Evolutionary conservation across 768 basidiomycete genomes (phyloP).

Genomic region (Russula olivacea): DNA sequence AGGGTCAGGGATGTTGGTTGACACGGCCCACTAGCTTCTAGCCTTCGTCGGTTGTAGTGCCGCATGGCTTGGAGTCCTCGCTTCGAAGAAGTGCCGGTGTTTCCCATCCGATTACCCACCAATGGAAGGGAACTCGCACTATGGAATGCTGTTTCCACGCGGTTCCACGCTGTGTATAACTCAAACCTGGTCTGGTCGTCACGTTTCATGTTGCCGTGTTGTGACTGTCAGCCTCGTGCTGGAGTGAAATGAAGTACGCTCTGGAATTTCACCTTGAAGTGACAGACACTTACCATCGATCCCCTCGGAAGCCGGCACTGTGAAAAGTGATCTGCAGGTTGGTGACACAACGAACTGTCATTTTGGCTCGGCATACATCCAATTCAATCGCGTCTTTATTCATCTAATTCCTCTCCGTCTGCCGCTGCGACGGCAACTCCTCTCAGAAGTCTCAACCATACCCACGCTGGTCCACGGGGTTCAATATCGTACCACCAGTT

Average conservation of each 20-base stretch:
- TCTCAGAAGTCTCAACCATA: conserved; percentile 57
- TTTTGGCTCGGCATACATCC: neutral
- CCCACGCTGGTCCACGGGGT: conserved; percentile 64
- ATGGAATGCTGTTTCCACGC: conserved; percentile 17
- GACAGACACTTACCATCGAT: neutral
- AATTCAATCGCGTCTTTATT: neutral
- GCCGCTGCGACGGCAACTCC: conserved; percentile 17
- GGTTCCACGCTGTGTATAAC: conserved; percentile 4
- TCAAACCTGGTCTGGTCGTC: neutral
- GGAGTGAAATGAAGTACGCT: neutral
- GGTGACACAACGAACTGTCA: neutral
- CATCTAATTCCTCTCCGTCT: conserved; percentile 9
- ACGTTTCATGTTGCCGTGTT: neutral
- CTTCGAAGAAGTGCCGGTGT: neutral
- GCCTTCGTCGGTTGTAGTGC: neutral
- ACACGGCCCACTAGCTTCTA: neutral
- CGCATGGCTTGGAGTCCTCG: conserved; percentile 10
- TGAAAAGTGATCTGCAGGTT: neutral
- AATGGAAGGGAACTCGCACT: neutral
- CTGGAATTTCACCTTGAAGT: neutral
- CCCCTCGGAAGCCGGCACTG: neutral
- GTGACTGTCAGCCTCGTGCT: neutral
- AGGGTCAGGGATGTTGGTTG: neutral
- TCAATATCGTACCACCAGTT: conserved; percentile 93
- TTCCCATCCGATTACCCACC: neutral